A percentile compares a stretch with the other conserved stretches of the same genome.
phyloP scores from a whole-genome alignment of 2,329 filamentous ascomycete genomes.

The Colletotrichum sp. region DNA sequence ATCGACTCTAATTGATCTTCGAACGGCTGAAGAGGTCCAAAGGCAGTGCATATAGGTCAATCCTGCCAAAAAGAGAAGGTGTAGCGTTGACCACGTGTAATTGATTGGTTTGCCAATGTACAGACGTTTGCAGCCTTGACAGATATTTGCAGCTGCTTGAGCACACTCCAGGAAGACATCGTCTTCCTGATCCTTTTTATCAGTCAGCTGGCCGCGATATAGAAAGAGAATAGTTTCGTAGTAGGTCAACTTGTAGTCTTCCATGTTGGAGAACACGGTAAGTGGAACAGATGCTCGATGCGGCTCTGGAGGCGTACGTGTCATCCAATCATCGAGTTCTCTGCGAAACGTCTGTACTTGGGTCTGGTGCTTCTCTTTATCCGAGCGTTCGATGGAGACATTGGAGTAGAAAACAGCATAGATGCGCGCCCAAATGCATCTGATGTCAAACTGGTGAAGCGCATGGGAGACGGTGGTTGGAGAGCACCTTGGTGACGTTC shows the following conservation, averaged over 20 bases:
- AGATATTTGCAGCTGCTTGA: conserved; percentile 15
- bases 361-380: background rate
- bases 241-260: conserved; percentile 19
- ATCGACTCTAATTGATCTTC: conserved; percentile 11
- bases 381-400: background rate
- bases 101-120: conserved; percentile 7
- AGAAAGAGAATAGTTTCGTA: conserved; percentile 25
- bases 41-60: conserved; percentile 34
- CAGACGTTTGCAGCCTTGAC: conserved; percentile 2
- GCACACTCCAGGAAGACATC: conserved; percentile 26
- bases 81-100: conserved; percentile 12
- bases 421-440: conserved; percentile 10
- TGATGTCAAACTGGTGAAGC: conserved; percentile 1
- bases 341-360: background rate
- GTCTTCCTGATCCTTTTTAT: conserved; percentile 12
- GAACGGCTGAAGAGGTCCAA: conserved; percentile 29
- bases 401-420: background rate
- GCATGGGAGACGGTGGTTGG: background rate
- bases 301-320: background rate
- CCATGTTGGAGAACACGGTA: conserved; percentile 8
- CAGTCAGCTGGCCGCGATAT: conserved; percentile 26
- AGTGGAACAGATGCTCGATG: background rate
- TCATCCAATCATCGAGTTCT: conserved; percentile 1
- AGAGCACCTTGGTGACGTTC: background rate
- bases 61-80: conserved; percentile 8